Evolutionary conservation across 768 basidiomycete species (phyloP), one percentile per base, ranked within the genome.

Genomic region (Tylopilus plumbeoviolaceoides): DNA sequence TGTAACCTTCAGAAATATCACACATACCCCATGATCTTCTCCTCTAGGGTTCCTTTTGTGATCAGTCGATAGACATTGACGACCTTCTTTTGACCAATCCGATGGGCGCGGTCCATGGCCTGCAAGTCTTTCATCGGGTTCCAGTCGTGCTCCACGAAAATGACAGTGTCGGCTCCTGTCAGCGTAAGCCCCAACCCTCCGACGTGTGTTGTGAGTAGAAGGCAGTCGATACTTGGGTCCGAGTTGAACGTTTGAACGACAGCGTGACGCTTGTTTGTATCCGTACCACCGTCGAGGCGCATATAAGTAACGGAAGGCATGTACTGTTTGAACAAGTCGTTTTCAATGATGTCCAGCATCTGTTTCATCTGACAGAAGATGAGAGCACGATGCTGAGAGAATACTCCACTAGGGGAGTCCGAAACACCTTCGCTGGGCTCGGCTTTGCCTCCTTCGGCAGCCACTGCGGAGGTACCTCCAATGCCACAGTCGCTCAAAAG

Each of bases 41-140:
- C 97, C 70, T 99, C 97, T 36, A 99, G 69, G 0, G 97, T 99
- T 12, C 95, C 97, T 65, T 95, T 89, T 12, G 95, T 98, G 61
- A 99, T 92, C 48, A 99, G 73, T 15, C 97, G 87, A 73, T 99
- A 99, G 6, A 99, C 97, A 60, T 98, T 98, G 27, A 99, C 97
- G 14, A 98, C 95, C 70, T 94, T 93, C 77, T 97, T 98, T 73
- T 99, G 97, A 7, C 97, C 97, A 35, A 98, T 87, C 49, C 97
- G 87, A 72, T 98, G 97, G 1, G 97, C 97, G 53, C 97, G 82
- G 66, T 99, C 97, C 97, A 99, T 99, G 8, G 97, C 97, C 66
- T 99, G 97, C 7, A 98, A 73, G 74, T 99, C 97, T 70, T 98
- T 98, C 94, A 95, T 97, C 7, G 97, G 97, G 68, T 99, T 99